Base-by-base conservation (phyloP, 805 yeast species). In the Candida methanosorbosa region DNA sequence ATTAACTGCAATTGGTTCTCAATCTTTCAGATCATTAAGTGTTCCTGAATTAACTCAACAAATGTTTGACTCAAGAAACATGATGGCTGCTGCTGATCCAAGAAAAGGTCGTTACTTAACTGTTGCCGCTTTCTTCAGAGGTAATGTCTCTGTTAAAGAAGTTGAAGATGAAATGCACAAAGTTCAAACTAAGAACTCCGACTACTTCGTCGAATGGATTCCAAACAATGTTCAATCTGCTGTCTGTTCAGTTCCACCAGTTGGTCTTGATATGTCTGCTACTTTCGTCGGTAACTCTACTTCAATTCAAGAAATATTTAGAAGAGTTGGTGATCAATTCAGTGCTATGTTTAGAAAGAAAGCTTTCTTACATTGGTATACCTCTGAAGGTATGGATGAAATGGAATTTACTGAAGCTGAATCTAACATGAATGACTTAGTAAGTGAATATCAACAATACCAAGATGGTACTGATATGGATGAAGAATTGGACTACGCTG, bases 41-140 rank as follows among this genome's bases (percentile, higher is more conserved):
- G 95, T 87, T 32, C 90, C 92, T 27, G 96, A 87, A 64, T 75
- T 87, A 52, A 84, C 95, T 32, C 94, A 84, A 64, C 96, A 87
- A 64, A 75, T 87, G 80, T 86, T 87, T 55, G 94, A 86, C 57
- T 72, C 94, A 37, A 81, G 76, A 59, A 87, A 85, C 63, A 83
- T 87, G 92, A 87, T 87, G 96, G 95, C 95, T 27, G 95, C 94
- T 32, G 75, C 90, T 16, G 88, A 87, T 61, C 95, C 95, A 48
- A 72, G 80, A 64, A 78, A 79, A 56, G 96, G 96, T 48, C 75
- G 94, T 58, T 87, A 87, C 63, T 69, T 87, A 58, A 84, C 96
- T 9, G 95, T 85, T 38, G 94, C 95, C 25, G 88, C 95, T 14
- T 83, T 87, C 68, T 87, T 85, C 69, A 77, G 96, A 62, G 96